Conservation (phyloP, 176 grass and related monocot genomes). For the Alloteropsis semialata region DNA sequence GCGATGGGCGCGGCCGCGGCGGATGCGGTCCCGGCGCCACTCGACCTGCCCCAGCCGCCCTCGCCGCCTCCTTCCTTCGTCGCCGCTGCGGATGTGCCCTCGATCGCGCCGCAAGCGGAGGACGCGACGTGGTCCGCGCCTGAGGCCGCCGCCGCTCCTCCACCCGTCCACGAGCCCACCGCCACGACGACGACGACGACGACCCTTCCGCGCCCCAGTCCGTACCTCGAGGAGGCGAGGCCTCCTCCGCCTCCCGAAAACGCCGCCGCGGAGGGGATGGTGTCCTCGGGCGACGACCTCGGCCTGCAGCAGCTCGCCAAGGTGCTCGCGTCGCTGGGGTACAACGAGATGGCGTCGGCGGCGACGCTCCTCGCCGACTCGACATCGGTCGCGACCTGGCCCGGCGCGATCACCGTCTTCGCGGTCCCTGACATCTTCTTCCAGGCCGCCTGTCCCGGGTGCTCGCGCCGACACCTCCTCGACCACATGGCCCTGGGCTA, state of each 20-base stretch:
- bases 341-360: conserved; percentile 61
- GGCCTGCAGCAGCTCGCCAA: conserved; percentile 37
- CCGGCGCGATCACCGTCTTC: conserved; percentile 63
- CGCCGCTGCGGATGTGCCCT: background rate
- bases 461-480: conserved; percentile 45
- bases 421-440: conserved; percentile 50
- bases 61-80: background rate
- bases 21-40: background rate
- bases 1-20: background rate
- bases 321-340: conserved; percentile 60
- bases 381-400: conserved; percentile 33
- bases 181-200: background rate
- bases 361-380: conserved; percentile 37
- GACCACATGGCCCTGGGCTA: conserved; percentile 66
- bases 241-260: conserved; percentile 6
- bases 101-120: background rate
- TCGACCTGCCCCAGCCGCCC: conserved; percentile 1
- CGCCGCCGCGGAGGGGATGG: background rate
- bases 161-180: background rate
- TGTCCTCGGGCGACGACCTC: background rate
- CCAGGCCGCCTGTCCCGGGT: conserved; percentile 44
- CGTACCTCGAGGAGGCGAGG: background rate
- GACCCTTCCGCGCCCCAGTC: background rate
- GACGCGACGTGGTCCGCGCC: background rate
- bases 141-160: background rate